Evolutionary conservation across 108 stramenopile species (phyloP).

Genomic region (Conticribra guillardii): DNA sequence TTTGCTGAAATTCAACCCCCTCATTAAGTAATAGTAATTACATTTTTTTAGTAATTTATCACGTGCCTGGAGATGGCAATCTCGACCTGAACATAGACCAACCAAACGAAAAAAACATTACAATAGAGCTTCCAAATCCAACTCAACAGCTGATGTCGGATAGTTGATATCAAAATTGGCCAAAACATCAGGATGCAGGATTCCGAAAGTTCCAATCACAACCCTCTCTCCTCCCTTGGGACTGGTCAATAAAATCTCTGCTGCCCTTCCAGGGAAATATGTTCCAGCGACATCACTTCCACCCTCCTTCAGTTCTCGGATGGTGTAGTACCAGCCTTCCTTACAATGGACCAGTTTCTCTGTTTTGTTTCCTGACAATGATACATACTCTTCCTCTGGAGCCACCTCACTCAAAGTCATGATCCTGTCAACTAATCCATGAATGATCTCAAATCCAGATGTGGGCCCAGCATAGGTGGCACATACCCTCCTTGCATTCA

Average conservation of each 20-base stretch:
- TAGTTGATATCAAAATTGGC: constrained; percentile 92
- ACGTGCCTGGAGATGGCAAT: too few relatives aligned
- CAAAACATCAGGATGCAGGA: constrained; percentile 96
- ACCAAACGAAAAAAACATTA: too few relatives aligned
- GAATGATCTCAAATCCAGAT: constrained; percentile 98
- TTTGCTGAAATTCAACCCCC: too few relatives aligned
- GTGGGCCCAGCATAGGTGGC: constrained; percentile 95
- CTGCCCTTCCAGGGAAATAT: constrained; percentile 98
- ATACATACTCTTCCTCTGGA: constrained; percentile 78
- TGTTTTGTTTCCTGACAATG: constrained; percentile 68
- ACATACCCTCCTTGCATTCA: constrained; percentile 85
- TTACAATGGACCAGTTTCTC: constrained; percentile 75
- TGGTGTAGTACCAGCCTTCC: constrained; percentile 87
- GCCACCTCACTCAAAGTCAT: constrained; percentile 94
- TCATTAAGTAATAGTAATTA: too few relatives aligned
- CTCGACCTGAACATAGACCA: too few relatives aligned
- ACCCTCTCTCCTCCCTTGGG: constrained; percentile 53
- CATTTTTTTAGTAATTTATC: too few relatives aligned
- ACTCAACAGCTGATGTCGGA: constrained; percentile 89
- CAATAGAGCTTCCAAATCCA: constrained; percentile 93
- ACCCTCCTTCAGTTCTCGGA: constrained; percentile 57
- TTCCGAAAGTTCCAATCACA: constrained; percentile 93
- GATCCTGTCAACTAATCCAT: constrained; percentile 96
- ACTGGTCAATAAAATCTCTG: constrained; percentile 83
- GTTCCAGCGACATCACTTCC: constrained; percentile 63